Percentiles rank a stretch among this genome's conserved stretches.
Evolutionary conservation across 139 green algal genomes (phyloP).

Genomic region (Desmodesmus armatus): DNA sequence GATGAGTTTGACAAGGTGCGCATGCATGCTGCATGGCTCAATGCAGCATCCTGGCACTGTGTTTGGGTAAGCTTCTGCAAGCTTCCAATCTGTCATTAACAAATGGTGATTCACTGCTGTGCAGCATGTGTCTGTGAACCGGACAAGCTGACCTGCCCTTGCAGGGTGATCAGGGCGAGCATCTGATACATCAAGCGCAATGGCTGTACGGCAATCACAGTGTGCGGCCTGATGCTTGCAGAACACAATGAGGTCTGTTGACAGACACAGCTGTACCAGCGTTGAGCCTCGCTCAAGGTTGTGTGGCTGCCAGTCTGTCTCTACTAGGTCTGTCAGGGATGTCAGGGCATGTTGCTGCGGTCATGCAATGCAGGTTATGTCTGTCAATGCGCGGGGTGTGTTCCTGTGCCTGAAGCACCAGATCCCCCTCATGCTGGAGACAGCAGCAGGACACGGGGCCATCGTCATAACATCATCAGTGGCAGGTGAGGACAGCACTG

Average conservation of each 20-base stretch:
- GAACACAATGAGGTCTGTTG: no score
- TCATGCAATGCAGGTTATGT: conserved; percentile 25
- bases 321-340: no score
- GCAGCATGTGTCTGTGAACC: no score
- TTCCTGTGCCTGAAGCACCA: conserved; percentile 35
- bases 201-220: background rate
- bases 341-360: no score
- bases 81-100: no score
- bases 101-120: no score
- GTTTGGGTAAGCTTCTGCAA: no score
- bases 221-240: no score
- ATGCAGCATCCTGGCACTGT: no score
- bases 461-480: conserved; percentile 20
- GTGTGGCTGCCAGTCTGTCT: no score
- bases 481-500: conserved; percentile 8
- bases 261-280: background rate
- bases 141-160: no score
- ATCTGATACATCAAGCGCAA: background rate
- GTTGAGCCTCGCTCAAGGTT: background rate
- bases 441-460: background rate
- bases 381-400: conserved; percentile 16
- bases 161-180: background rate
- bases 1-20: conserved; percentile 1
- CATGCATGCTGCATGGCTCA: background rate
- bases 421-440: conserved; percentile 28